Conservation (phyloP, 345 rosid species). For the Eucalyptus lansdowneana region DNA sequence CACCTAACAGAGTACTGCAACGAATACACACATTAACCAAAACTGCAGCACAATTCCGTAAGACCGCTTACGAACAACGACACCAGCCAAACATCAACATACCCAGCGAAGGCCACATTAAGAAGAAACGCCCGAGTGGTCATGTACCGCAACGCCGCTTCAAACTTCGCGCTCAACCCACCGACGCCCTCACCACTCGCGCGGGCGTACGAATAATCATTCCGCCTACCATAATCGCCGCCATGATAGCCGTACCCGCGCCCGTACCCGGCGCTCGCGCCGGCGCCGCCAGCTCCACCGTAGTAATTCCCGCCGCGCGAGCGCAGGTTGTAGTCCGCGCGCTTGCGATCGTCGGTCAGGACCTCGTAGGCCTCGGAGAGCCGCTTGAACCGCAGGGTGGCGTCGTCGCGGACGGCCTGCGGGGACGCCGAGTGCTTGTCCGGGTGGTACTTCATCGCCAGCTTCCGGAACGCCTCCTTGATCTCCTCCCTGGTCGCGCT, state of each 20-base stretch:
- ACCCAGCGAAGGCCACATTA: slow-evolving; percentile 63
- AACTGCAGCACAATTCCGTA: neutral
- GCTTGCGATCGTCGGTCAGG: slow-evolving; percentile 52
- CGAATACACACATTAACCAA: neutral
- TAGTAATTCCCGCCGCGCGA: slow-evolving; percentile 4
- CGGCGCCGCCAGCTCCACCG: slow-evolving; percentile 1
- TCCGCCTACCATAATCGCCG: neutral
- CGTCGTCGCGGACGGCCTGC: slow-evolving; percentile 27
- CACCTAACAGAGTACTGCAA: slow-evolving; percentile 41
- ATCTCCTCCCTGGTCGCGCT: slow-evolving; percentile 68
- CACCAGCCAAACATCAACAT: neutral
- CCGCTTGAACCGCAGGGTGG: slow-evolving; percentile 61
- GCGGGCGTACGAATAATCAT: slow-evolving; percentile 5
- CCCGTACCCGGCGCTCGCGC: slow-evolving; percentile 5
- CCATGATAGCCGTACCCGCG: slow-evolving; percentile 4
- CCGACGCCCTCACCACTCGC: neutral
- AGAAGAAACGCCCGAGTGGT: slow-evolving; percentile 64
- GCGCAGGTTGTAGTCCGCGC: slow-evolving; percentile 45
- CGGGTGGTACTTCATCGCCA: slow-evolving; percentile 71
- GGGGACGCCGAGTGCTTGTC: slow-evolving; percentile 77
- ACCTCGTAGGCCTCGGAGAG: slow-evolving; percentile 81
- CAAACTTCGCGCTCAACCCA: slow-evolving; percentile 8
- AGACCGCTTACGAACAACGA: neutral
- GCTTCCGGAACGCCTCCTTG: slow-evolving; percentile 63
- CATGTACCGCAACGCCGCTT: slow-evolving; percentile 36